Evolutionary conservation across 441 rosid genomes (phyloP), one percentile per base, ranked within the genome.

Genomic region (Gossypium davidsonii): DNA sequence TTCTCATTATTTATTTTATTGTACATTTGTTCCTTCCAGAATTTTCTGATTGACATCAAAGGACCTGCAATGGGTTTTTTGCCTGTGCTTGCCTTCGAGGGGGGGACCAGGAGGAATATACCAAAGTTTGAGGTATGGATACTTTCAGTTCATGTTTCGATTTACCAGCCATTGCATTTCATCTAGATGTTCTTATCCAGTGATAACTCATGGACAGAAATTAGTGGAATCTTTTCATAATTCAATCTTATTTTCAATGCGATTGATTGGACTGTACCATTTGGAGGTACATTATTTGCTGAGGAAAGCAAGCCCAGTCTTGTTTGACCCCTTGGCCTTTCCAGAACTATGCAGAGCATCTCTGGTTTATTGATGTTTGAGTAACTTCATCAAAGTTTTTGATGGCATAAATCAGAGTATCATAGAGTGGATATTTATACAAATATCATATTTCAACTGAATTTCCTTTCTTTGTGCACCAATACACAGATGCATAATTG

Each of bases 41-140:
- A 92, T 77, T 92, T 88, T 79, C 81, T 89, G 73, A 82, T 94
- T 61, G 98, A 94, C 80, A 88, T 94, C 66, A 91, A 92, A 84
- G 97, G 98, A 77, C 89, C 96, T 3, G 79, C 85, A 5, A 21
- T 92, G 71, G 97, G 89, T 55, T 84, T 84, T 81, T 83, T 92
- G 76, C 96, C 97, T 0, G 89, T 83, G 75, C 94, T 92, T 82
- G 97, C 97, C 53, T 94, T 94, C 64, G 96, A 94, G 82, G 98
- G 99, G 76, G 97, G 88, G 58, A 91, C 94, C 28, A 76, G 88
- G 75, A 92, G 90, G 81, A 92, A 89, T 71, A 82, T 88, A 68
- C 99, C 99, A 11, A 92, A 91, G 81, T 86, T 91, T 83, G 89
- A 88, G 90, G 98, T 79, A 51, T 1, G 75, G 55, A 28, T 66